A percentile compares a stretch with the other conserved stretches of the same genome.
Conservation (phyloP, 768 basidiomycete genomes). For the Termitomyces heimii region DNA sequence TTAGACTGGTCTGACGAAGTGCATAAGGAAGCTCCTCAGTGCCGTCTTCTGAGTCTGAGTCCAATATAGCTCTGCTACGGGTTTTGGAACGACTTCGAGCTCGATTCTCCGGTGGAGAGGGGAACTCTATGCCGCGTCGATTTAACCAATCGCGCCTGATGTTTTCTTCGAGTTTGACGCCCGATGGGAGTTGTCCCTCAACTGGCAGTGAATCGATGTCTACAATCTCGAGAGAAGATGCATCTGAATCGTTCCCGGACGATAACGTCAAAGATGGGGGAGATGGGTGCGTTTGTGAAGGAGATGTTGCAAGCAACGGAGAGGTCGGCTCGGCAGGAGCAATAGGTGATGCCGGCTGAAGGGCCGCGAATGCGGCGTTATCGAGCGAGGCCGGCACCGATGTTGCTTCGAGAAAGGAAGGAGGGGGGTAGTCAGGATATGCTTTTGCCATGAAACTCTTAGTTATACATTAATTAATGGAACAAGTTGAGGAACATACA, state of each 20-base stretch:
- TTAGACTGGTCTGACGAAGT: conserved; percentile 17
- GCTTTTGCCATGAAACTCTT: conserved; percentile 19
- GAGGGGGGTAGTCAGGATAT: conserved; percentile 66
- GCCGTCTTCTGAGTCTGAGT: conserved; percentile 20
- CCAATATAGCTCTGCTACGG: conserved; percentile 25
- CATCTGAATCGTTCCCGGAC: conserved; percentile 7
- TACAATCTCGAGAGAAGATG: conserved; percentile 44
- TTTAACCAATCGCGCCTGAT: conserved; percentile 27
- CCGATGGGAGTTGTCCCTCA: conserved; percentile 30
- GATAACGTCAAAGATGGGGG: not conserved
- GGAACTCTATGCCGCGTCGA: conserved; percentile 28
- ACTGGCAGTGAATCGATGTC: conserved; percentile 35
- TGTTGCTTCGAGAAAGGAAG: conserved; percentile 69
- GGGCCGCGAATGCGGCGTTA: conserved; percentile 31
- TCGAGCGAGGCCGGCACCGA: conserved; percentile 33
- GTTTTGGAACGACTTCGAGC: conserved; percentile 22
- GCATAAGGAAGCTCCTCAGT: conserved; percentile 7
- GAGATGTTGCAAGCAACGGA: conserved; percentile 3
- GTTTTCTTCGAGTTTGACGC: conserved; percentile 33
- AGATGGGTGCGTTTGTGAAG: not conserved
- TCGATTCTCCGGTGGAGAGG: conserved; percentile 16
- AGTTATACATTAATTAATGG: not conserved
- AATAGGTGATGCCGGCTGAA: conserved; percentile 9
- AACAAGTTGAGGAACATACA: conserved; percentile 13
- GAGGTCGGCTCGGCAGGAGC: conserved; percentile 1